Percentiles rank a stretch among this genome's conserved stretches.
Evolutionary conservation across 2,329 filamentous ascomycete species (phyloP).

Genomic region (Sordariomycetes sp.): DNA sequence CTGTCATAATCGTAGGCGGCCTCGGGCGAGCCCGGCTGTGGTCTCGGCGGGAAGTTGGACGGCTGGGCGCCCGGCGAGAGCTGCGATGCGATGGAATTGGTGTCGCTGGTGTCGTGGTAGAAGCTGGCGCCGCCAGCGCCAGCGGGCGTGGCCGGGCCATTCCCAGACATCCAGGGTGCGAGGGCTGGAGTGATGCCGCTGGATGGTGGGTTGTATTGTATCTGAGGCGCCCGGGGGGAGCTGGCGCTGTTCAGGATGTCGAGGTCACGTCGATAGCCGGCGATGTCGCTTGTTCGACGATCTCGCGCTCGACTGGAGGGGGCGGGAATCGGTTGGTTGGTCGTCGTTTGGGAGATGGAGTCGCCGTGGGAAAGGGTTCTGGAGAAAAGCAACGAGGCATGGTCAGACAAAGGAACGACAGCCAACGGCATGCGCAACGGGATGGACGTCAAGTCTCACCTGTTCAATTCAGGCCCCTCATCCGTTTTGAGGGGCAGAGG

Average conservation of each 20-base stretch:
- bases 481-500: constrained; percentile 25
- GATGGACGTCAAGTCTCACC: constrained; percentile 18
- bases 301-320: constrained; percentile 18
- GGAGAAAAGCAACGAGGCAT: neutral
- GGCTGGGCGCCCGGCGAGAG: constrained; percentile 62
- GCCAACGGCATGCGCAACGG: neutral
- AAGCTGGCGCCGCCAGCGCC: constrained; percentile 47
- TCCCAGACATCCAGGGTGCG: constrained; percentile 47
- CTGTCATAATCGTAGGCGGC: constrained; percentile 59
- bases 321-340: neutral
- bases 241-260: constrained; percentile 55
- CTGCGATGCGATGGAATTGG: constrained; percentile 51
- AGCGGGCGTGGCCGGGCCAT: constrained; percentile 24
- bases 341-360: constrained; percentile 3
- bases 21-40: constrained; percentile 52
- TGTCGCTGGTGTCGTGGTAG: constrained; percentile 69
- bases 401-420: neutral
- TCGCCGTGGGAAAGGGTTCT: constrained; percentile 3
- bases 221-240: constrained; percentile 50
- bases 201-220: constrained; percentile 47
- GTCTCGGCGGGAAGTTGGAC: constrained; percentile 16
- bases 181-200: constrained; percentile 31
- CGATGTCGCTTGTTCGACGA: constrained; percentile 50
- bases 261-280: constrained; percentile 64
- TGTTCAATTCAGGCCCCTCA: constrained; percentile 27